These are phyloP conservation scores for Nicotiana rustica DNA, from an alignment of 305 asterid species.

Conservation along the genomic window DNA sequence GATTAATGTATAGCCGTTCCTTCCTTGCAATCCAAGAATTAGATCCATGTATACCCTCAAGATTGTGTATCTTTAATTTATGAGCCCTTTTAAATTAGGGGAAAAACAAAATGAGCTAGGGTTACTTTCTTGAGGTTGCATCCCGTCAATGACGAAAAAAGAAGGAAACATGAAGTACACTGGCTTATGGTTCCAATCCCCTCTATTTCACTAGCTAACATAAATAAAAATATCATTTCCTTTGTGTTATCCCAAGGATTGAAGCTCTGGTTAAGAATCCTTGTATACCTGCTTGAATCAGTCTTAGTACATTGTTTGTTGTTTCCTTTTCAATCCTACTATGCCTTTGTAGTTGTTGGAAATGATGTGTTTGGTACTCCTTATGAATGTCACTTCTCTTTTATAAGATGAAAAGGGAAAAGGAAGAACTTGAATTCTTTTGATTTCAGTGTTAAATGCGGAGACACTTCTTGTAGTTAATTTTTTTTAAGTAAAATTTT, in stretches of 20 bases:
- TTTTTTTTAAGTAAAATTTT: background rate
- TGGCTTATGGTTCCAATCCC: background rate
- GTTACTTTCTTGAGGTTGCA: background rate
- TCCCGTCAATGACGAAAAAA: background rate
- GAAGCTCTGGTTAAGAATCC: background rate
- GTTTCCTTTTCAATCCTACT: background rate
- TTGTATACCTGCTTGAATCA: background rate
- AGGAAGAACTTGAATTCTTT: background rate
- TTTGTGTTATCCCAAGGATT: background rate
- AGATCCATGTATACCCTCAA: slow-evolving; percentile 1
- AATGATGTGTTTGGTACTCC: background rate
- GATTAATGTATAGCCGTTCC: background rate
- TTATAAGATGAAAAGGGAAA: background rate
- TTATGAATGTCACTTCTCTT: background rate
- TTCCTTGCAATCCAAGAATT: background rate
- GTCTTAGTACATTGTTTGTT: background rate
- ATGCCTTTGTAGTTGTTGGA: background rate
- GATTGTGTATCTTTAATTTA: background rate
- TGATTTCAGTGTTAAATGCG: background rate
- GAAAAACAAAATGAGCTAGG: background rate
- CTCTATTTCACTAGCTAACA: background rate
- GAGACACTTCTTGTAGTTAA: background rate
- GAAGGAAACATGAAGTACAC: background rate
- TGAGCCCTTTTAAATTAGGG: background rate
- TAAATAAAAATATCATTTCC: background rate